Percentiles rank a stretch among this genome's conserved stretches.
phyloP scores from a whole-genome alignment of 805 yeast species.

The Pichia nakasei region DNA sequence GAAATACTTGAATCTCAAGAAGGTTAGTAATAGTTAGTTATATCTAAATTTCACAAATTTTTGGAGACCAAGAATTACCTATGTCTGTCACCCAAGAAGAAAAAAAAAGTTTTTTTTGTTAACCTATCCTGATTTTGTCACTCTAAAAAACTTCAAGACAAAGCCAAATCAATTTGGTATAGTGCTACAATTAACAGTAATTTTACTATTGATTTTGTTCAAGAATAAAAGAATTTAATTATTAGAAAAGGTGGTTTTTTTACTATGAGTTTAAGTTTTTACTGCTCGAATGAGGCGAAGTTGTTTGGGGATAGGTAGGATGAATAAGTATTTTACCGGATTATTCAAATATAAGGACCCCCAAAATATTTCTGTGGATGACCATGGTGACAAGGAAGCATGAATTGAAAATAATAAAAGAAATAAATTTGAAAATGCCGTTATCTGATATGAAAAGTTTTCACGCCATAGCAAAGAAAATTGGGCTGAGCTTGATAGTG shows the following conservation, averaged over 20 bases:
- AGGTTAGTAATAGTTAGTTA: not conserved
- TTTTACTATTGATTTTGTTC: slow-evolving; percentile 20
- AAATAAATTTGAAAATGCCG: slow-evolving; percentile 6
- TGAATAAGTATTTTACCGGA: slow-evolving; percentile 11
- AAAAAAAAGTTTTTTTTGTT: slow-evolving; percentile 11
- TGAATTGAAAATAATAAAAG: slow-evolving; percentile 5
- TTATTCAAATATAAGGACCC: slow-evolving; percentile 14
- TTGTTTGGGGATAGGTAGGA: slow-evolving; percentile 10
- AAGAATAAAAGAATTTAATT: slow-evolving; percentile 12
- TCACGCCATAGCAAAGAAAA: slow-evolving; percentile 2
- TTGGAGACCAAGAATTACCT: slow-evolving; percentile 12
- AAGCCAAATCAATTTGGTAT: slow-evolving; percentile 13
- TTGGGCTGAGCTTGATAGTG: not conserved
- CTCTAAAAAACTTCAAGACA: not conserved
- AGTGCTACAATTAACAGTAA: slow-evolving; percentile 19
- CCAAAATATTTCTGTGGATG: slow-evolving; percentile 9
- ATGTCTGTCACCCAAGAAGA: slow-evolving; percentile 12
- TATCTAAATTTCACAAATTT: slow-evolving; percentile 8
- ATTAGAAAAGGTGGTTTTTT: slow-evolving; percentile 20
- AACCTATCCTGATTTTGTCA: slow-evolving; percentile 4
- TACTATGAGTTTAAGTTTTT: slow-evolving; percentile 21
- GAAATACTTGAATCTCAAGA: slow-evolving; percentile 9
- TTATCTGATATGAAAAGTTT: not conserved
- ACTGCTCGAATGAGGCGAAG: slow-evolving; percentile 15
- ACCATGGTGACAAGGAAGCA: slow-evolving; percentile 11